These are phyloP conservation scores for Sugiyamaella castrensis DNA, from an alignment of 1,139 yeast genomes.

Conservation along the genomic window DNA sequence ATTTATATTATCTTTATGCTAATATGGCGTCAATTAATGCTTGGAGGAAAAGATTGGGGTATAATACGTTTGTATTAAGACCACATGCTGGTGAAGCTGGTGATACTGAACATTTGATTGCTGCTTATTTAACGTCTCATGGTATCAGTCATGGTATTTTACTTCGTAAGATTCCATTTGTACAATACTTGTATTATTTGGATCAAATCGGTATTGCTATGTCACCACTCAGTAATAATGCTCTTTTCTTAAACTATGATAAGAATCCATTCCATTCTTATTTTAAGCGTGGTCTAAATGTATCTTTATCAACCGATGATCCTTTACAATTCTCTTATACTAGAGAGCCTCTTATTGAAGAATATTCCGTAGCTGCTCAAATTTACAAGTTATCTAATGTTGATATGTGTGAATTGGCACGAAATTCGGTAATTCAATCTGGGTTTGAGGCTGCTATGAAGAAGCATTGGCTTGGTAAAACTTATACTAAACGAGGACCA, in stretches of 20 bases:
- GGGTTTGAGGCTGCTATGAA: slow-evolving; percentile 88
- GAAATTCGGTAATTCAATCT: slow-evolving; percentile 81
- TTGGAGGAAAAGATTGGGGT: slow-evolving; percentile 69
- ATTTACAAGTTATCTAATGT: slow-evolving; percentile 90
- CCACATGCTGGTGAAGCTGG: slow-evolving; percentile 99
- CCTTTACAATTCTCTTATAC: slow-evolving; percentile 94
- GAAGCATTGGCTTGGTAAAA: slow-evolving; percentile 86
- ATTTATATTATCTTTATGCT: slow-evolving; percentile 82
- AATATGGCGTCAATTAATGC: slow-evolving; percentile 82
- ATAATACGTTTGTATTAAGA: slow-evolving; percentile 84
- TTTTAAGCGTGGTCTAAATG: slow-evolving; percentile 89
- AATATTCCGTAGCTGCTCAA: slow-evolving; percentile 96
- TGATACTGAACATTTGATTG: slow-evolving; percentile 92
- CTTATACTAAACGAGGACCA: slow-evolving; percentile 58
- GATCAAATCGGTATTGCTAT: slow-evolving; percentile 98
- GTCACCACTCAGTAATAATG: slow-evolving; percentile 97
- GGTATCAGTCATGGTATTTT: slow-evolving; percentile 95
- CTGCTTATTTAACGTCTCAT: slow-evolving; percentile 86
- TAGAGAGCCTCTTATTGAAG: slow-evolving; percentile 96
- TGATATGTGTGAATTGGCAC: slow-evolving; percentile 91
- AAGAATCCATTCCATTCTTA: slow-evolving; percentile 88
- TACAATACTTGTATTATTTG: slow-evolving; percentile 87
- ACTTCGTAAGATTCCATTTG: slow-evolving; percentile 86
- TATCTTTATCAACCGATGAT: slow-evolving; percentile 89
- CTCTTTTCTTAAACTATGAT: slow-evolving; percentile 90